Percentiles rank a stretch among this genome's conserved stretches.
phyloP scores from a whole-genome alignment of 306 rosid genomes.

The Quercus aquifolioides region DNA sequence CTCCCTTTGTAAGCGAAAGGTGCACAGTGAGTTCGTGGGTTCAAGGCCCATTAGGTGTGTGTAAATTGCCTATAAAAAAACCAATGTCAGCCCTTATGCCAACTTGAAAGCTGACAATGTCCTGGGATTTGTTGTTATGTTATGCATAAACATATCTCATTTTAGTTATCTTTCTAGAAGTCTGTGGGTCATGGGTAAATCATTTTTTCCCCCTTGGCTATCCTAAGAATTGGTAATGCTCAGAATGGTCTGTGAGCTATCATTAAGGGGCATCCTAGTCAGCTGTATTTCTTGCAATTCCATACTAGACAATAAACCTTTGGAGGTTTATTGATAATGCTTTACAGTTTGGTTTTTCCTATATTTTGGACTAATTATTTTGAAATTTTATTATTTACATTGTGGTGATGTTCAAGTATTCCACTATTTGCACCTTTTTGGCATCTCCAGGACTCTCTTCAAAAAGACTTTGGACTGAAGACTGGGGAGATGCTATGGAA shows the following conservation, averaged over 20 bases:
- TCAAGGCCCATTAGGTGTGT: too few species aligned
- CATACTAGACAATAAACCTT: background rate
- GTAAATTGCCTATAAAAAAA: too few species aligned
- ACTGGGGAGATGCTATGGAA: constrained; percentile 94
- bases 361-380: background rate
- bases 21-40: too few species aligned
- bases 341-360: background rate
- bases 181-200: background rate
- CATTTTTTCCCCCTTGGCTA: background rate
- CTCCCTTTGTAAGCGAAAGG: too few species aligned
- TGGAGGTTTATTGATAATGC: background rate
- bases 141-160: background rate
- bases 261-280: background rate
- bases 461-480: constrained; percentile 75
- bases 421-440: constrained; percentile 16
- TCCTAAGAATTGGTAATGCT: background rate
- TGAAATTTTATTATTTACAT: background rate
- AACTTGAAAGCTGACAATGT: background rate
- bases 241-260: background rate
- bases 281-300: background rate
- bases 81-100: background rate
- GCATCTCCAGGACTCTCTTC: constrained; percentile 65
- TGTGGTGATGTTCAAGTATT: constrained; percentile 17
- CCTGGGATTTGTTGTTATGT: background rate
- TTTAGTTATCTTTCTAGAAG: background rate